Evolutionary conservation across 2,329 filamentous ascomycete genomes (phyloP).

Genomic region (Paramyrothecium roridum): DNA sequence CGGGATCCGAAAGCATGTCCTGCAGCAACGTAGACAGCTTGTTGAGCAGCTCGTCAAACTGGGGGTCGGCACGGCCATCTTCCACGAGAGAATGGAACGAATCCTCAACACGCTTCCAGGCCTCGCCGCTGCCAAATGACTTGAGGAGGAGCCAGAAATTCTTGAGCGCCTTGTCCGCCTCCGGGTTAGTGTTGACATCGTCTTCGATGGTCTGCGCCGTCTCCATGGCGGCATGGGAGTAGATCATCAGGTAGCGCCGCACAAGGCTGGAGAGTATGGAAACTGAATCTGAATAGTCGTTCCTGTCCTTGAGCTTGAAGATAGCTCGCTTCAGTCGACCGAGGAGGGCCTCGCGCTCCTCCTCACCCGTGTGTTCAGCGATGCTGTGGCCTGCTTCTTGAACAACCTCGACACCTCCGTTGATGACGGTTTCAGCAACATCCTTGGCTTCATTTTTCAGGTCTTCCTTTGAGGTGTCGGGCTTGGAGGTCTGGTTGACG

Average conservation of each 20-base stretch:
- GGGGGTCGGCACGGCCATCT: slow-evolving; percentile 72
- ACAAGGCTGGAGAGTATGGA: slow-evolving; percentile 73
- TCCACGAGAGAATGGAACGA: slow-evolving; percentile 68
- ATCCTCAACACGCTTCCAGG: slow-evolving; percentile 73
- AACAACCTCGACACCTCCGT: slow-evolving; percentile 51
- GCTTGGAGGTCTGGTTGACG: slow-evolving; percentile 12
- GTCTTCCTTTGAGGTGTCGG: slow-evolving; percentile 57
- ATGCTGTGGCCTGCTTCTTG: slow-evolving; percentile 65
- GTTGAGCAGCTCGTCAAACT: slow-evolving; percentile 75
- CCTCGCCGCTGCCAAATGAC: slow-evolving; percentile 70
- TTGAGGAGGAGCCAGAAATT: slow-evolving; percentile 80
- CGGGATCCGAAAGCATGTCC: slow-evolving; percentile 78
- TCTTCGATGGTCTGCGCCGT: slow-evolving; percentile 64
- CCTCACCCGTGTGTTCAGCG: slow-evolving; percentile 68
- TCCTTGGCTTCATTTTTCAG: slow-evolving; percentile 55
- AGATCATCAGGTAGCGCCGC: slow-evolving; percentile 73
- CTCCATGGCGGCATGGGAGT: slow-evolving; percentile 70
- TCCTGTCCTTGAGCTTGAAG: slow-evolving; percentile 67
- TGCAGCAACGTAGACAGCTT: slow-evolving; percentile 74
- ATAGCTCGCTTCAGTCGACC: slow-evolving; percentile 76
- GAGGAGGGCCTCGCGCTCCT: slow-evolving; percentile 70
- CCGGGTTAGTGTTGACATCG: slow-evolving; percentile 70
- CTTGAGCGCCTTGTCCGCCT: slow-evolving; percentile 69
- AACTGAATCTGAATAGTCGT: slow-evolving; percentile 84
- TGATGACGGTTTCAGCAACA: slow-evolving; percentile 49